A percentile compares a stretch with the other conserved stretches of the same genome.
phyloP scores from a whole-genome alignment of 2,329 filamentous ascomycete genomes.

The Pyricularia pennisetigena region DNA sequence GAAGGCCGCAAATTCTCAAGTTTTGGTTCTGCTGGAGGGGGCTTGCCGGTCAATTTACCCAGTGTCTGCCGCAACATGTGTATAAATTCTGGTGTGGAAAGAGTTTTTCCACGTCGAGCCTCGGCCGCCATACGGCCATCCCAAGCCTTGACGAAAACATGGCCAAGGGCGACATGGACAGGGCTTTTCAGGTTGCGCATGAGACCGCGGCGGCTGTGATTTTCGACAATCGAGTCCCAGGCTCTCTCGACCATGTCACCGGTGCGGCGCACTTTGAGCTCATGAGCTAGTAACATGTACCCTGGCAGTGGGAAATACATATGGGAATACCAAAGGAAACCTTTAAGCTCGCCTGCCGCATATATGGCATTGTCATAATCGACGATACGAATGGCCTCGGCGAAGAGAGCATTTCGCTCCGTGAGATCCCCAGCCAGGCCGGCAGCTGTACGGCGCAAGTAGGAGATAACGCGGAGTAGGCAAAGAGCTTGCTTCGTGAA shows the following conservation, averaged over 20 bases:
- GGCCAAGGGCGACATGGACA: constrained; percentile 47
- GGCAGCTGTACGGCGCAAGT: constrained; percentile 31
- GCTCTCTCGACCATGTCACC: constrained; percentile 49
- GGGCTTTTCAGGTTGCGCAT: constrained; percentile 40
- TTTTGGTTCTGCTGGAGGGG: constrained; percentile 5
- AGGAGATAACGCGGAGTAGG: constrained; percentile 45
- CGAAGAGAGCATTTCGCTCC: constrained; percentile 42
- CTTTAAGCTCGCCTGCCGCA: constrained; percentile 35
- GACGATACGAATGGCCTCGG: constrained; percentile 46
- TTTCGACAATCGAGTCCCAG: constrained; percentile 45
- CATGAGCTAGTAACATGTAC: constrained; percentile 49
- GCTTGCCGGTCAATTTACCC: constrained; percentile 12
- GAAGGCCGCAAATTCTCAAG: constrained; percentile 8
- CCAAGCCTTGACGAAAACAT: constrained; percentile 54
- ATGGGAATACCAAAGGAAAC: constrained; percentile 49
- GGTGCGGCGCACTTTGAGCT: constrained; percentile 39
- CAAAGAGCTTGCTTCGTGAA: constrained; percentile 46
- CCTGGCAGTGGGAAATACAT: constrained; percentile 52
- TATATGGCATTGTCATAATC: constrained; percentile 50
- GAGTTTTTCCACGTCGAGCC: constrained; percentile 29
- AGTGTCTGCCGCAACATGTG: constrained; percentile 33
- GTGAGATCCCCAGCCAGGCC: constrained; percentile 19
- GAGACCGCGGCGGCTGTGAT: constrained; percentile 41
- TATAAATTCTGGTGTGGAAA: constrained; percentile 36
- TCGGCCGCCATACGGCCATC: constrained; percentile 42